Evolutionary conservation across 495 filamentous ascomycete genomes (phyloP).

Genomic region (Aspergillus ellipticus): DNA sequence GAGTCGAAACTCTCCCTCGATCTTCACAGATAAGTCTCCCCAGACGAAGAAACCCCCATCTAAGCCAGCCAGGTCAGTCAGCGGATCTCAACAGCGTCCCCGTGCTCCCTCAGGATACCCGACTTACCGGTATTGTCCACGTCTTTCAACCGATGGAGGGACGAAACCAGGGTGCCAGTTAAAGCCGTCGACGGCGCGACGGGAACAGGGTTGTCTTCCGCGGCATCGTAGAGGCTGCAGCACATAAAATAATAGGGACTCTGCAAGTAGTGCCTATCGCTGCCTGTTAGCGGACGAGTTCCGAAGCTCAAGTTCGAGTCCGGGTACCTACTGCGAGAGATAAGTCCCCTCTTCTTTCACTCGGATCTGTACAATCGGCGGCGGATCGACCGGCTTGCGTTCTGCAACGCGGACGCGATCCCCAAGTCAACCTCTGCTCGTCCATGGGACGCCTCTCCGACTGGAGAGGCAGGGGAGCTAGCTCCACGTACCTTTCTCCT

Average conservation of each 20-base stretch:
- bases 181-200: constrained; percentile 54
- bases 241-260: constrained; percentile 86
- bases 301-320: neutral
- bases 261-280: constrained; percentile 60
- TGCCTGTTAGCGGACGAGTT: constrained; percentile 3
- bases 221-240: constrained; percentile 62
- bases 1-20: constrained; percentile 73
- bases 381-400: constrained; percentile 92
- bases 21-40: constrained; percentile 81
- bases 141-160: constrained; percentile 89
- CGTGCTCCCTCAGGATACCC: neutral
- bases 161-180: constrained; percentile 82
- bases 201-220: constrained; percentile 55
- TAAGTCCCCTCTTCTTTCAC: constrained; percentile 64
- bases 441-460: neutral
- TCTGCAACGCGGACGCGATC: constrained; percentile 46
- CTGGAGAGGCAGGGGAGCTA: neutral
- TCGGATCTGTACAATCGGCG: constrained; percentile 82
- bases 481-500: constrained; percentile 59
- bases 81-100: neutral
- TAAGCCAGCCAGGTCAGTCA: constrained; percentile 22
- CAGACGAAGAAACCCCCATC: constrained; percentile 98
- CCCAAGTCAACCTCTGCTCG: constrained; percentile 12
- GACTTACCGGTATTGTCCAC: constrained; percentile 71
- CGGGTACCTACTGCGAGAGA: constrained; percentile 60